A percentile compares a stretch with the other conserved stretches of the same genome.
These are phyloP conservation scores for Arbutus unedo DNA, from an alignment of 148 eudicot species.

Conservation along the genomic window DNA sequence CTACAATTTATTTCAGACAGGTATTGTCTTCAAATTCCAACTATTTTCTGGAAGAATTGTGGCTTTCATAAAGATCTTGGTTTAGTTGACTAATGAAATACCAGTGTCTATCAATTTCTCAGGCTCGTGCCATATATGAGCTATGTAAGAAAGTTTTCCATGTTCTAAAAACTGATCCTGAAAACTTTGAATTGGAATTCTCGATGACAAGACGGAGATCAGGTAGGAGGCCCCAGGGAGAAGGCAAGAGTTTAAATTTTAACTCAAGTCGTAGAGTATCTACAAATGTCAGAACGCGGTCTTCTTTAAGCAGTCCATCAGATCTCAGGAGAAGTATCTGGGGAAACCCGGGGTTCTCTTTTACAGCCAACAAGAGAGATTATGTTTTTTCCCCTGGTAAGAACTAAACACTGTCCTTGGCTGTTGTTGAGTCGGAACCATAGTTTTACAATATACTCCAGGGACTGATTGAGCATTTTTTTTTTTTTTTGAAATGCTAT, in stretches of 20 bases:
- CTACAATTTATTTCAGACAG: slow-evolving; percentile 75
- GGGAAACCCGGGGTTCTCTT: slow-evolving; percentile 11
- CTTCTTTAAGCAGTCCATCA: slow-evolving; percentile 8
- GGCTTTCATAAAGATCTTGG: not conserved
- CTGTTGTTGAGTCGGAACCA: not conserved
- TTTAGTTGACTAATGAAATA: not conserved
- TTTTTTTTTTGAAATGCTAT: not conserved
- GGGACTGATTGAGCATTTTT: not conserved
- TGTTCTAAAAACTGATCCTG: slow-evolving; percentile 54
- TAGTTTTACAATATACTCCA: not conserved
- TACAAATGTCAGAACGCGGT: slow-evolving; percentile 20
- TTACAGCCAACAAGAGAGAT: slow-evolving; percentile 11
- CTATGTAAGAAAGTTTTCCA: slow-evolving; percentile 68
- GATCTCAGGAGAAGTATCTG: slow-evolving; percentile 10
- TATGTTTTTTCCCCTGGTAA: slow-evolving; percentile 19
- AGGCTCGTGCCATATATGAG: slow-evolving; percentile 83
- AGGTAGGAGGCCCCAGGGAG: slow-evolving; percentile 36
- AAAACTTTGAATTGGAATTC: slow-evolving; percentile 55
- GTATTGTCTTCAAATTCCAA: slow-evolving; percentile 28
- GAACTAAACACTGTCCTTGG: not conserved
- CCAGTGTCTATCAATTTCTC: slow-evolving; percentile 7
- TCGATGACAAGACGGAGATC: slow-evolving; percentile 57
- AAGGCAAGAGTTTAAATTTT: slow-evolving; percentile 25
- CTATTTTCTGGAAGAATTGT: not conserved
- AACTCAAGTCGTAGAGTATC: slow-evolving; percentile 21